Evolutionary conservation across 2,329 filamentous ascomycete species (phyloP).

Genomic region (Alternaria arbusti): DNA sequence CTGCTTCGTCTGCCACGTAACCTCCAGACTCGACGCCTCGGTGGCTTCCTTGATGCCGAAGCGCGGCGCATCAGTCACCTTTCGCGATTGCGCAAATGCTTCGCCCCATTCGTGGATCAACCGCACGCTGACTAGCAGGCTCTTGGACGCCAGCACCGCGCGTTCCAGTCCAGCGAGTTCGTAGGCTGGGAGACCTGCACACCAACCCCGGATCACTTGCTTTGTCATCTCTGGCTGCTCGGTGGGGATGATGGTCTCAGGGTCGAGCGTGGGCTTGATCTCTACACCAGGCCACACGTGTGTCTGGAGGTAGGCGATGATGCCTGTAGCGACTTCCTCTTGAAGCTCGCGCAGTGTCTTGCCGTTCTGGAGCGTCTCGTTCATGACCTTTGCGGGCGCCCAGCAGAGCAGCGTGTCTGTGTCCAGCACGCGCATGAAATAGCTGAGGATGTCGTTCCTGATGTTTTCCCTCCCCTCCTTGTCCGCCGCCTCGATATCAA

Average conservation of each 20-base stretch:
- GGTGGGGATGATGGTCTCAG: constrained; percentile 76
- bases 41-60: constrained; percentile 88
- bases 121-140: constrained; percentile 76
- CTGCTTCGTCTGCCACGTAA: constrained; percentile 84
- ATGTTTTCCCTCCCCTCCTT: constrained; percentile 57
- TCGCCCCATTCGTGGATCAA: constrained; percentile 88
- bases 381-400: constrained; percentile 65
- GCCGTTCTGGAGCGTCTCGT: constrained; percentile 53
- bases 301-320: constrained; percentile 73
- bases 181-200: constrained; percentile 72
- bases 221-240: constrained; percentile 76
- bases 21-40: constrained; percentile 78
- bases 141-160: constrained; percentile 84
- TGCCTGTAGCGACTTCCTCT: constrained; percentile 69
- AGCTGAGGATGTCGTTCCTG: constrained; percentile 68
- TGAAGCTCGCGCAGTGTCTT: constrained; percentile 75
- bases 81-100: constrained; percentile 64
- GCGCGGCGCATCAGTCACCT: constrained; percentile 43
- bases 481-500: constrained; percentile 80
- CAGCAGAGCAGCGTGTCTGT: constrained; percentile 95
- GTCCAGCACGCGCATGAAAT: constrained; percentile 82
- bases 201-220: constrained; percentile 79
- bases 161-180: constrained; percentile 89
- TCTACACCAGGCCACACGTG: constrained; percentile 84
- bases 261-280: constrained; percentile 81